phyloP scores from a whole-genome alignment of 2,329 filamentous ascomycete genomes.

The Ceratocystis albifundus region DNA sequence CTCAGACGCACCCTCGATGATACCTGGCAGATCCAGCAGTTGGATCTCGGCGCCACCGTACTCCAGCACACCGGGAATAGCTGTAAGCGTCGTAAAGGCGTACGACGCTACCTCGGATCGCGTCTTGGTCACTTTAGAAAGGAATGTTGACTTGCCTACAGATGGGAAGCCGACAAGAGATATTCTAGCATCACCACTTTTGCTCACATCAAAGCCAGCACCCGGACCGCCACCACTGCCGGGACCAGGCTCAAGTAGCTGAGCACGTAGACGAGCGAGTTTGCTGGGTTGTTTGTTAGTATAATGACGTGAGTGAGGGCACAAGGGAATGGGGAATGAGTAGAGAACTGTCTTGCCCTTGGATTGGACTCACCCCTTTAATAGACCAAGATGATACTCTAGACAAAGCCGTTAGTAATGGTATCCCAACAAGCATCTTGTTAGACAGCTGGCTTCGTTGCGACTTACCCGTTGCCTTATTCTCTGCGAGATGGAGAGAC shows the following conservation, averaged over 20 bases:
- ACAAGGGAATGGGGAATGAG: too few relatives aligned
- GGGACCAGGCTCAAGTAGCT: constrained; percentile 79
- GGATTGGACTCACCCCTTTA: constrained; percentile 65
- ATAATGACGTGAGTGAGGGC: background rate
- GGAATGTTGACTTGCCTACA: constrained; percentile 94
- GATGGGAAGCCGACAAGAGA: constrained; percentile 97
- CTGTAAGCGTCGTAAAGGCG: constrained; percentile 92
- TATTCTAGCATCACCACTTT: constrained; percentile 92
- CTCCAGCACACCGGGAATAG: constrained; percentile 92
- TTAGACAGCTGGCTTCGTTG: background rate
- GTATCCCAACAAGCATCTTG: background rate
- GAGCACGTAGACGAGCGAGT: constrained; percentile 84
- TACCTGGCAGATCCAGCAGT: constrained; percentile 91
- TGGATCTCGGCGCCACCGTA: constrained; percentile 98
- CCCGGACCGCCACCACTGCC: constrained; percentile 69
- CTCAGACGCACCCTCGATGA: constrained; percentile 92
- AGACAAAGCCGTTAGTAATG: background rate
- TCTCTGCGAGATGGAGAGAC: constrained; percentile 50
- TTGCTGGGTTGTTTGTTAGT: constrained; percentile 49
- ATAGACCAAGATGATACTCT: constrained; percentile 96
- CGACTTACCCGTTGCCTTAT: constrained; percentile 87
- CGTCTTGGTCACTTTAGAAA: constrained; percentile 98
- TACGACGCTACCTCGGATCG: constrained; percentile 93
- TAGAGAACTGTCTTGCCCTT: background rate
- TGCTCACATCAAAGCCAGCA: constrained; percentile 83